Evolutionary conservation across 257 asterid species (phyloP).

Genomic region (Jasminum sambac): DNA sequence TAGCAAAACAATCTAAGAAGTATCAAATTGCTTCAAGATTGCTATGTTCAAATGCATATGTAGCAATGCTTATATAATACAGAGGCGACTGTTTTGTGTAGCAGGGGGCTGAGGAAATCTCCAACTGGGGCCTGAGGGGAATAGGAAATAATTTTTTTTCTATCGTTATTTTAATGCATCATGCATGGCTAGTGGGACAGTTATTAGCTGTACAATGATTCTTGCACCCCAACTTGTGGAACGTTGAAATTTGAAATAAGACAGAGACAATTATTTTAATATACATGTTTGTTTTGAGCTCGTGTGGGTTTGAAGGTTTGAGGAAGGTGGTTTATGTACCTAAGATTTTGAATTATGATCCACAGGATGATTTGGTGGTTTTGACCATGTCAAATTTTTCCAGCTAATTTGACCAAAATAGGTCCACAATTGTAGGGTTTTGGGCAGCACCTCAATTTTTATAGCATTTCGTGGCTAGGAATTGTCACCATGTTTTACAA

Average conservation of each 20-base stretch:
- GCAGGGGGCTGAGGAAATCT: too few species aligned
- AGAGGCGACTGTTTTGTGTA: too few species aligned
- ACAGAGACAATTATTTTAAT: neutral
- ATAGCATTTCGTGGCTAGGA: too few species aligned
- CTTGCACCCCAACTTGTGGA: conserved; percentile 34
- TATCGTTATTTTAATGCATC: too few species aligned
- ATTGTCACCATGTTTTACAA: too few species aligned
- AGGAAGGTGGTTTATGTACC: conserved; percentile 1
- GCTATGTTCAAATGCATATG: neutral
- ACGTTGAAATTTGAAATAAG: neutral
- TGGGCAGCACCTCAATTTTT: too few species aligned
- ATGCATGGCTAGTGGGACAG: too few species aligned
- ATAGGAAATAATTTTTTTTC: too few species aligned
- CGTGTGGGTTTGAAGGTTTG: conserved; percentile 19
- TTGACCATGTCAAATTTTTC: conserved; percentile 12
- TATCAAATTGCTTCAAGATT: neutral
- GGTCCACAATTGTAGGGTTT: too few species aligned
- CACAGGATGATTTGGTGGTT: conserved; percentile 22
- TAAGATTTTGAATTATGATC: conserved; percentile 12
- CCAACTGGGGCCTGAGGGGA: too few species aligned
- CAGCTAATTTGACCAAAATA: conserved; percentile 22
- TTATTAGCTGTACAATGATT: conserved; percentile 34
- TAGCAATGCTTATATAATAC: neutral
- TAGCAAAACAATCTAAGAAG: neutral
- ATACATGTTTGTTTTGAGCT: neutral